phyloP scores from a whole-genome alignment of 176 grass and related monocot species.

The Rhynchospora tenuis region DNA sequence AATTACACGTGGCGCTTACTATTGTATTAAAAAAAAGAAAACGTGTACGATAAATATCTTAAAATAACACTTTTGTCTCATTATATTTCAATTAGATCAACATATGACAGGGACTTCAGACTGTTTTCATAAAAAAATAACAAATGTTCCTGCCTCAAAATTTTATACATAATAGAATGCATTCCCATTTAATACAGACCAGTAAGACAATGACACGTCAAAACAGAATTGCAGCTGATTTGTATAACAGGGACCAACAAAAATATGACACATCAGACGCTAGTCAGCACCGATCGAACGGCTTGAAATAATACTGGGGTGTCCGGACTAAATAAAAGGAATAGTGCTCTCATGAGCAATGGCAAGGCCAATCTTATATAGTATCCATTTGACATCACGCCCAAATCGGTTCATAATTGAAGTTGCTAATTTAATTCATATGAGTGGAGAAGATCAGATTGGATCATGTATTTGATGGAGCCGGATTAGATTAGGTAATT shows the following conservation, averaged over 20 bases:
- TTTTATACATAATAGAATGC: background rate
- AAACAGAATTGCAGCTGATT: background rate
- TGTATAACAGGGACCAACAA: background rate
- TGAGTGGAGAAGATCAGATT: background rate
- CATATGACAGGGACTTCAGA: no score
- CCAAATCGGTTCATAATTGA: background rate
- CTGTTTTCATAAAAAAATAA: no score
- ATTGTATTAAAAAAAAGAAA: no score
- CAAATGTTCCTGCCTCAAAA: no score
- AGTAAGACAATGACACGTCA: slow-evolving; percentile 6
- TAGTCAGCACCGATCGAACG: background rate
- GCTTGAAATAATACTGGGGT: background rate
- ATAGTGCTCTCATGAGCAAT: background rate
- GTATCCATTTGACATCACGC: background rate
- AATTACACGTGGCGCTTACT: no score
- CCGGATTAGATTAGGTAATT: slow-evolving; percentile 26
- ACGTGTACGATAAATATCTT: no score
- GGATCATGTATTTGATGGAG: background rate
- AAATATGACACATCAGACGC: slow-evolving; percentile 8
- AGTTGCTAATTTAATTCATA: background rate
- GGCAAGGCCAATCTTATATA: background rate
- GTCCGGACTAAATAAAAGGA: background rate
- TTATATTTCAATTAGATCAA: no score
- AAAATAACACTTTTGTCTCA: no score
- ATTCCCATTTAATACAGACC: background rate